These are phyloP conservation scores for Boletus speciosus DNA, from an alignment of 768 basidiomycete genomes.

Conservation along the genomic window DNA sequence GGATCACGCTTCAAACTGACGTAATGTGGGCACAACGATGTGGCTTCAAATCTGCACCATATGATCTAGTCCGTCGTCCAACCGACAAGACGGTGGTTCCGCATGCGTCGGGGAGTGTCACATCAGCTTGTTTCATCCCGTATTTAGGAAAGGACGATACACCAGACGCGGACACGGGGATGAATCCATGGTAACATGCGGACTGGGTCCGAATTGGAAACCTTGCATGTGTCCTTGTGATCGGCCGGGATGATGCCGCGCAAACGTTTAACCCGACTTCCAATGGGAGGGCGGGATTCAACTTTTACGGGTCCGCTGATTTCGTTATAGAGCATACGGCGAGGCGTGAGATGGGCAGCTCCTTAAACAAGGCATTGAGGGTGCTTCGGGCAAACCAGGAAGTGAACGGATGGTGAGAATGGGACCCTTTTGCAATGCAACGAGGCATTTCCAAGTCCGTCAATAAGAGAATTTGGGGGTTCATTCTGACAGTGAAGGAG, in stretches of 20 bases:
- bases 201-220: slow-evolving; percentile 1
- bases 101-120: not conserved
- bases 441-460: slow-evolving; percentile 10
- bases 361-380: not conserved
- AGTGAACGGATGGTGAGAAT: not conserved
- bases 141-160: not conserved
- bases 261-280: slow-evolving; percentile 3
- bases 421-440: slow-evolving; percentile 9
- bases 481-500: slow-evolving; percentile 2
- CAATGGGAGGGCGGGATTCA: not conserved
- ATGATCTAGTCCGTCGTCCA: slow-evolving; percentile 1
- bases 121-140: not conserved
- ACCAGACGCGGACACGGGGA: not conserved
- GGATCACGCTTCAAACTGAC: not conserved
- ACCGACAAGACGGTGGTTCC: not conserved
- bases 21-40: not conserved
- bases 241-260: not conserved
- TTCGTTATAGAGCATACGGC: not conserved
- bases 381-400: not conserved
- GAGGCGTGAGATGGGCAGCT: not conserved
- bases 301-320: slow-evolving; percentile 6
- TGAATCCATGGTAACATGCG: not conserved
- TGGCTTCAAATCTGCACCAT: slow-evolving; percentile 1
- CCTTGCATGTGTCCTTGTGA: not conserved
- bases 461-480: not conserved